Base-by-base conservation (phyloP, 441 rosid genomes). In the Populus hybrid region DNA sequence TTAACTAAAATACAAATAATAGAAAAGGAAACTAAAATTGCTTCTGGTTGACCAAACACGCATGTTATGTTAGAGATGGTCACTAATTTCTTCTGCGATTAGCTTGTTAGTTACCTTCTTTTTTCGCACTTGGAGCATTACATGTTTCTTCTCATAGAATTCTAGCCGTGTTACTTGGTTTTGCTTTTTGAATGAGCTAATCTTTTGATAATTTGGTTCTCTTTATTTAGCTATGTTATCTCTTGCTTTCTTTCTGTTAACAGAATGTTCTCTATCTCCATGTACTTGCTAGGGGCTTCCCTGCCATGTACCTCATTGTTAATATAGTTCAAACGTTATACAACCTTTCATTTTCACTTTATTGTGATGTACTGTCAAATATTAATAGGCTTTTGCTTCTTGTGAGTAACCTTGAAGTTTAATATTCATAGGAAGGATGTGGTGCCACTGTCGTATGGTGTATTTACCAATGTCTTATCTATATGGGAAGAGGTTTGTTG, bases 371-470 rank as follows among this genome's bases (percentile, higher is more conserved):
- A 46, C 7, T 46, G 57, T 46, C 57, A 46, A 46, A 14, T 46
- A 4, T 46, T 6, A 46, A 46, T 46, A 46, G 20, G 57, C 57
- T 46, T 46, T 46, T 46, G 20, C 20, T 14, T 46, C 20, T 12
- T 46, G 57, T 46, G 20, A 14, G 18, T 14, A 46, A 14, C 20
- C 57, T 46, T 4, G 20, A 12, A 46, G 57, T 46, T 46, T 46
- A 4, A 14, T 46, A 26, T 76, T 10, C 75, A 38, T 82, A 87
- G 92, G 94, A 26, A 80, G 91, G 36, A 83, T 91, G 91, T 93
- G 95, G 94, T 93, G 95, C 42, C 94, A 90, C 73, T 83, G 87
- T 36, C 84, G 95, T 9, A 88, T 90, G 93, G 91, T 91, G 23
- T 91, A 90, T 81, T 82, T 91, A 63, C 87, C 92, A 0, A 91